Base-by-base conservation (phyloP, 1,284 basidiomycete species). In the Rhodotorula sp. region DNA sequence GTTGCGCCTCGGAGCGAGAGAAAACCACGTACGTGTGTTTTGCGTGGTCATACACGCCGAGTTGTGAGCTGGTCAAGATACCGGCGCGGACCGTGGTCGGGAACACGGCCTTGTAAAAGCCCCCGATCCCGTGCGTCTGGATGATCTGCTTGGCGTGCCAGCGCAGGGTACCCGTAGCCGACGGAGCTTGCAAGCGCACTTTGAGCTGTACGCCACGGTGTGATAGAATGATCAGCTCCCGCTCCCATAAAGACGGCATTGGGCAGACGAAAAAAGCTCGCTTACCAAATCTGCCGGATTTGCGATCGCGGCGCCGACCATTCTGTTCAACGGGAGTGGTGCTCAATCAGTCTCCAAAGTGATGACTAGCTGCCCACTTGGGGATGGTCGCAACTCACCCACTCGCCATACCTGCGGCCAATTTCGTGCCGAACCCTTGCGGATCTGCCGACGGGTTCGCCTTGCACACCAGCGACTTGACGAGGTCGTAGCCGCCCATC, bases 71-170 rank as follows among this genome's bases (percentile, higher is more conserved):
- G 31, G 78, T 79, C n/a, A 79, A 52, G 56, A 79, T 76, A 2
- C 78, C 78, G 1, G 78, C 78, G 28, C 77, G 70, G 8, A 77
- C 52, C n/a, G 69, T 75, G 10, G 78, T 79, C 15, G 78, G 77
- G 3, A 64, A 56, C 12, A 79, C 68, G 4, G 76, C 78, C 16
- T 72, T 60, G 52, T 77, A 79, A 19, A 78, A 68, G 2, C 78
- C 78, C 21, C 63, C 64, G 60, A 71, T 16, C 1, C 70, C 70
- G 14, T 68, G 50, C 7, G 48, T 50, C 14, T 38, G 26, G 47
- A 63, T 55, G 60, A 79, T 76, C n/a, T 71, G 60, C 3, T 23
- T 4, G 0, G 68, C 68, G 43, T 78, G 77, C 10, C 69, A 45
- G 2, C 74, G 69, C 3, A 79, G 62, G 3, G 70, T 68, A 6